Conservation (phyloP, 441 rosid genomes). For the Populus hybrid region DNA sequence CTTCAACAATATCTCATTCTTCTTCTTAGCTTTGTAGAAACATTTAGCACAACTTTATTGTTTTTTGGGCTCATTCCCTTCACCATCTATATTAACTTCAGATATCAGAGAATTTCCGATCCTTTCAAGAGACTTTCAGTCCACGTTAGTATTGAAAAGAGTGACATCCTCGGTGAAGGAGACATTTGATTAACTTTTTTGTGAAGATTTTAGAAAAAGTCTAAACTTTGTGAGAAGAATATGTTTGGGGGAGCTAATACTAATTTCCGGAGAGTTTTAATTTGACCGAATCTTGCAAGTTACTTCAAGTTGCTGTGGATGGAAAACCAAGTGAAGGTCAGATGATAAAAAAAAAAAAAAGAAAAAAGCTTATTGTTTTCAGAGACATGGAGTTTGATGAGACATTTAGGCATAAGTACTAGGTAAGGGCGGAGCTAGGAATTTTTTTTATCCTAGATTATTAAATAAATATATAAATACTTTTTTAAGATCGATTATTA, state of each 20-base stretch:
- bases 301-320: conserved; percentile 2
- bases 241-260: not conserved
- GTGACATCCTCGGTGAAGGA: too few species aligned
- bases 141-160: too few species aligned
- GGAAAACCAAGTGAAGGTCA: conserved; percentile 5
- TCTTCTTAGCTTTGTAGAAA: not conserved
- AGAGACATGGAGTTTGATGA: conserved; percentile 16
- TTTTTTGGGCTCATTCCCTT: not conserved
- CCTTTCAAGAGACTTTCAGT: too few species aligned
- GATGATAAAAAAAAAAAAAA: not conserved
- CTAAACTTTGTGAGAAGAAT: not conserved
- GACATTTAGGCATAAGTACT: not conserved
- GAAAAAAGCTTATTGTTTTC: conserved; percentile 11
- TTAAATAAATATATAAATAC: too few species aligned
- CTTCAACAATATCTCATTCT: not conserved
- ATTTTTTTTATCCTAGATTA: too few species aligned
- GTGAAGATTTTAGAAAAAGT: not conserved
- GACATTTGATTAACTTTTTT: too few species aligned
- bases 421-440: too few species aligned
- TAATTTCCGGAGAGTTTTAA: conserved; percentile 1
- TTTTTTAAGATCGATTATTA: too few species aligned
- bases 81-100: not conserved
- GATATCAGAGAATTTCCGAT: too few species aligned
- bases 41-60: not conserved
- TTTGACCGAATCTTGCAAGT: conserved; percentile 13